Conservation (phyloP, 768 basidiomycete genomes). For the Suillus lakei region DNA sequence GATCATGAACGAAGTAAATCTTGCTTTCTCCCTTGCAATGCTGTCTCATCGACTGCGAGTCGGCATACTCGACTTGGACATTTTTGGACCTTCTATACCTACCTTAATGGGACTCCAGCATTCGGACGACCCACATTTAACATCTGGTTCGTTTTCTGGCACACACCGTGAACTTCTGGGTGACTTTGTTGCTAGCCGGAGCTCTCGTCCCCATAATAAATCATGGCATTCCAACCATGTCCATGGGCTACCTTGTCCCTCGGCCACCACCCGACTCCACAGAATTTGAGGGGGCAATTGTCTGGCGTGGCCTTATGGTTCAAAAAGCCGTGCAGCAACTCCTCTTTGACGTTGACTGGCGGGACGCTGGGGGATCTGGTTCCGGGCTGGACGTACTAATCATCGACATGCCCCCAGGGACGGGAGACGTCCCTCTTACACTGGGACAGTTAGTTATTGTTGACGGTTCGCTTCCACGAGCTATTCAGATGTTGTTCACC, state of each 20-base stretch:
- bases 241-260: slow-evolving; percentile 93
- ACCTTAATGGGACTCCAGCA: slow-evolving; percentile 89
- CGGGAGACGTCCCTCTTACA: slow-evolving; percentile 93
- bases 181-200: slow-evolving; percentile 53
- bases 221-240: slow-evolving; percentile 93
- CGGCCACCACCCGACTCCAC: slow-evolving; percentile 49
- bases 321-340: slow-evolving; percentile 97
- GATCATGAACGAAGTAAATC: slow-evolving; percentile 59
- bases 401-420: slow-evolving; percentile 96
- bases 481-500: neutral
- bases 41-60: slow-evolving; percentile 58
- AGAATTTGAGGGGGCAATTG: slow-evolving; percentile 76
- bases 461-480: slow-evolving; percentile 60
- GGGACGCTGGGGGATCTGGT: slow-evolving; percentile 32
- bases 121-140: slow-evolving; percentile 78
- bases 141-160: slow-evolving; percentile 53
- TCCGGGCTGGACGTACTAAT: slow-evolving; percentile 82
- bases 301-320: slow-evolving; percentile 98
- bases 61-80: slow-evolving; percentile 91
- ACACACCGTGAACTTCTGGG: neutral
- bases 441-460: slow-evolving; percentile 86
- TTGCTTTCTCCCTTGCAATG: slow-evolving; percentile 75
- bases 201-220: slow-evolving; percentile 83
- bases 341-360: slow-evolving; percentile 96
- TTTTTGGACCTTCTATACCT: slow-evolving; percentile 94